Conservation (phyloP, 2,329 filamentous ascomycete genomes). For the Verticillium tricorpus region DNA sequence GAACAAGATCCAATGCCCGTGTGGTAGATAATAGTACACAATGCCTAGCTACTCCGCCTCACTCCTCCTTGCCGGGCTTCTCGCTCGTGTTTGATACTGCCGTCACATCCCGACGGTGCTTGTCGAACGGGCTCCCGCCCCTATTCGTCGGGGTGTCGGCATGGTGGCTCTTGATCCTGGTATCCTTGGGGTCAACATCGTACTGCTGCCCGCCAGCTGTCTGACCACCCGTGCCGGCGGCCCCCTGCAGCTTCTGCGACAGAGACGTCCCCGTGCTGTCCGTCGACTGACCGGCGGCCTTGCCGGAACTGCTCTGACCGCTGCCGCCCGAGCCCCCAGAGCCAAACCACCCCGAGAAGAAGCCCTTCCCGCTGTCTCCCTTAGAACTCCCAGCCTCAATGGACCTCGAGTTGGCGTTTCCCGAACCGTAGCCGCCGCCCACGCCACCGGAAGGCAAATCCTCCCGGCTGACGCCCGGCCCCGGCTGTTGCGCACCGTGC, state of each 20-base stretch:
- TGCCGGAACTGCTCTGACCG: background rate
- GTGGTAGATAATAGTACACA: too few species aligned
- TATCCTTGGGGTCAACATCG: constrained; percentile 6
- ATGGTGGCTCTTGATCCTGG: constrained; percentile 8
- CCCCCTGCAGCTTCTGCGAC: constrained; percentile 12
- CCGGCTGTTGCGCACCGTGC: constrained; percentile 13
- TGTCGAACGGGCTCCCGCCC: constrained; percentile 11
- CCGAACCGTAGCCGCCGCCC: constrained; percentile 24
- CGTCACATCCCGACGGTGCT: constrained; percentile 11
- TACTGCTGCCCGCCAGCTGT: constrained; percentile 9
- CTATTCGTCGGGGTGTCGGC: constrained; percentile 11
- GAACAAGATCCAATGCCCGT: too few species aligned
- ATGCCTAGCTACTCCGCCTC: background rate
- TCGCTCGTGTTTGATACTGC: background rate
- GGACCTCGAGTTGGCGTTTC: constrained; percentile 16
- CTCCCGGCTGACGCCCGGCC: constrained; percentile 16
- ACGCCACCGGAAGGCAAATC: constrained; percentile 27
- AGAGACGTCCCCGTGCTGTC: background rate
- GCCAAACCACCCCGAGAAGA: background rate
- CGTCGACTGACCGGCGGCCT: background rate
- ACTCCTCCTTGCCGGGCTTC: background rate
- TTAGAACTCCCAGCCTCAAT: constrained; percentile 3
- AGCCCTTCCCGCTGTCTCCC: background rate
- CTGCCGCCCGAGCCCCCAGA: background rate
- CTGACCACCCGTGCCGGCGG: constrained; percentile 19